Evolutionary conservation across 2,329 filamentous ascomycete species (phyloP).

Genomic region (Venturia nashicola): DNA sequence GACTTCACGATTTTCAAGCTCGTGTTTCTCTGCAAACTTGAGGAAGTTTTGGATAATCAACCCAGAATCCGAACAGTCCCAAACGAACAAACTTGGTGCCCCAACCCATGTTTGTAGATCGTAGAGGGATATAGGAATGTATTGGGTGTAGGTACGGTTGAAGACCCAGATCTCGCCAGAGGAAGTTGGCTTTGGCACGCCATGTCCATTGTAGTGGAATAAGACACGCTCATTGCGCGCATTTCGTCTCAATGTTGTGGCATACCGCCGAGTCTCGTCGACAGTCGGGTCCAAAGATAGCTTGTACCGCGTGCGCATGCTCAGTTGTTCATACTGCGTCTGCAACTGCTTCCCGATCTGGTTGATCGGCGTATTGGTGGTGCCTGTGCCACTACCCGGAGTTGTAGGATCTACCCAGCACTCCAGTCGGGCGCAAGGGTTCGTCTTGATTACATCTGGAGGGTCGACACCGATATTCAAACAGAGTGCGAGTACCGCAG

Average conservation of each 20-base stretch:
- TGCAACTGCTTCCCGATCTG: slow-evolving; percentile 95
- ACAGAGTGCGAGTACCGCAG: slow-evolving; percentile 84
- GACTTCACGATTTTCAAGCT: slow-evolving; percentile 71
- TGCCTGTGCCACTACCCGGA: slow-evolving; percentile 38
- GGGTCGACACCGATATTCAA: slow-evolving; percentile 96
- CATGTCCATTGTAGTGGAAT: slow-evolving; percentile 98
- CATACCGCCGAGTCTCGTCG: slow-evolving; percentile 95
- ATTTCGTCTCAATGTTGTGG: slow-evolving; percentile 75
- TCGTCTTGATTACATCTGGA: slow-evolving; percentile 92
- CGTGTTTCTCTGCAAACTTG: slow-evolving; percentile 87
- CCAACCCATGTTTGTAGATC: slow-evolving; percentile 94
- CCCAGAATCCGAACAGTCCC: slow-evolving; percentile 93
- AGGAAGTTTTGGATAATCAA: slow-evolving; percentile 95
- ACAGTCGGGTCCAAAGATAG: slow-evolving; percentile 93
- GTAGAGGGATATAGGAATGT: slow-evolving; percentile 91
- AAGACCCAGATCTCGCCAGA: slow-evolving; percentile 99
- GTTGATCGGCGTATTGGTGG: slow-evolving; percentile 64
- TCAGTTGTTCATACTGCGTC: slow-evolving; percentile 89
- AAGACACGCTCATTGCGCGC: slow-evolving; percentile 92
- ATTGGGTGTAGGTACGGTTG: slow-evolving; percentile 97
- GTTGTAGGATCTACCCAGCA: slow-evolving; percentile 78
- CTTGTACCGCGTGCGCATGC: slow-evolving; percentile 92
- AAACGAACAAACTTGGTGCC: slow-evolving; percentile 90
- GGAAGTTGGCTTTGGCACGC: slow-evolving; percentile 86
- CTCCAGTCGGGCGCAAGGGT: slow-evolving; percentile 83